Evolutionary conservation across 805 yeast genomes (phyloP), one percentile per base, ranked within the genome.

Genomic region (Candida germanica): DNA sequence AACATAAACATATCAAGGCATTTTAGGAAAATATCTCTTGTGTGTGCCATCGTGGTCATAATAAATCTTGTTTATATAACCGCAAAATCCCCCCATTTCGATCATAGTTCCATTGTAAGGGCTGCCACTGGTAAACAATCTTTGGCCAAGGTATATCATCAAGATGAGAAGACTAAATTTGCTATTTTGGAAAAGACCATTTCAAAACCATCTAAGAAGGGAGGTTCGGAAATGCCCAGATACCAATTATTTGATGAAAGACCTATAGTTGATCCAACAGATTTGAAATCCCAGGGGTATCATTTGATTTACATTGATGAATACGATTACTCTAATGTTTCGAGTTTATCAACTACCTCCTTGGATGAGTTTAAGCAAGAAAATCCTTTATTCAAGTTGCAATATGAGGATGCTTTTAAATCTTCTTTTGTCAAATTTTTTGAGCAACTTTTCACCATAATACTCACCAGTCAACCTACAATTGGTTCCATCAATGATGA

Each of bases 401-500:
- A 36, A 11, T 39, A 32, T 25, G 39, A 44, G 26, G 38, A 27
- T 17, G 26, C 20, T 19, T 44, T 44, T 27, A 29, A 22, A 8
- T 12, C 11, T 16, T 8, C 14, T 3, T 36, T 44, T 21, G 32
- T 32, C 10, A 18, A 16, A 5, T 61, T 59, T 39, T 48, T 61
- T 38, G 41, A 28, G 10, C 41, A 46, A 3, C 35, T 59, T 17
- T 40, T 58, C 29, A 32, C 33, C 3, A 6, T 33, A 9, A 37
- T 59, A 26, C 50, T 52, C 10, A 43, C 43, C 4, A 34, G 49
- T 28, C 46, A 47, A 27, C 68, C 68, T 3, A 14, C 31, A 2
- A 36, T 56, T 16, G 40, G 27, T 1, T 32, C 36, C 1, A 49
- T 62, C 22, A 54, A 59, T 36, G 51, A 56, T 35, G 51, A 53